Base-by-base conservation (phyloP, 176 grass and related monocot genomes). In the Eleusine coracana region DNA sequence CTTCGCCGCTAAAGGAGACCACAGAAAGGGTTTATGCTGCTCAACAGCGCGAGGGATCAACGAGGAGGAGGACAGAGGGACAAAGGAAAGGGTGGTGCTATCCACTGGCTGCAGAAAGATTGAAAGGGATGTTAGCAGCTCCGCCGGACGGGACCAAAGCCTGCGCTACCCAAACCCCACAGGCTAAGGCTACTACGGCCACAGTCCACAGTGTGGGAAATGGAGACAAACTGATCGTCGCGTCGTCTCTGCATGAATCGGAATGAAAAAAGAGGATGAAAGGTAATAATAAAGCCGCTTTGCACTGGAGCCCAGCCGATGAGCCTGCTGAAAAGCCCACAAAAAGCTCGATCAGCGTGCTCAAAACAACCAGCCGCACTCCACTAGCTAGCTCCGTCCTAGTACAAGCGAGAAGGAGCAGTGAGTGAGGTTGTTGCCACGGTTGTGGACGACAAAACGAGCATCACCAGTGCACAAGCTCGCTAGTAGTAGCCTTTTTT, bases 81-180 rank as follows among this genome's bases (percentile, higher is more conserved):
- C 25, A 74, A 54, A 87, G 63, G 28, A 72, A 88, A 76, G 10
- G 44, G 60, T 48, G 74, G 56, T 66, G 44, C 44, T 66, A 34
- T 6, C 44, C 44, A 51, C 49, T 51, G 49, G 15, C 65, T 36
- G 82, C 75, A 65, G 78, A 55, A 71, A 77, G 74, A 64, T 27
- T 79, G 44, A 58, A 86, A 85, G 80, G 80, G 77, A 73, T 70
- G 51, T 45, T 78, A 6, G 13, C 28, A 2, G 31, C 56, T 56
- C 52, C 7, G 17, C 7, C 2, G 52, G 9, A 12, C 4, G 78
- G 78, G 17, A 73, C 6, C 76, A 80, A 85, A 89, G 82, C 69
- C 81, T 85, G 87, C 76, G 38, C 71, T 46, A 62, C 71, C 34
- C 29, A 14, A 62, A 56, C 76, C 76, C 66, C 73, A 20, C 13